phyloP scores from a whole-genome alignment of 257 asterid species.

The Capsicum baccatum region DNA sequence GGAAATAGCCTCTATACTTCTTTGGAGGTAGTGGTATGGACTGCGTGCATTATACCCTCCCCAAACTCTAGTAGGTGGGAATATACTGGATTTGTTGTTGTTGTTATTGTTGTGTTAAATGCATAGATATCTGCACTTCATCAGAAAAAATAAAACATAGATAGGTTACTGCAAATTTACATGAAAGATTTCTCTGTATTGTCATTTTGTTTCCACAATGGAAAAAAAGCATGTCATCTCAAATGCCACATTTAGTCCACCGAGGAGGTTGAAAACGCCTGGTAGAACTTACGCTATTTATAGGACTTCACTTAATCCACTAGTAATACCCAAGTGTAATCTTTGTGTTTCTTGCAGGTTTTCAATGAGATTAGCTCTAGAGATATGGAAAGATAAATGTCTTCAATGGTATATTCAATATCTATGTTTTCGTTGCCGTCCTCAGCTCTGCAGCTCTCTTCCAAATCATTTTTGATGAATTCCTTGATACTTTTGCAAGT shows the following conservation, averaged over 20 bases:
- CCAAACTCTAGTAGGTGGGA: too few species aligned
- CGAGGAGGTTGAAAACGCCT: background rate
- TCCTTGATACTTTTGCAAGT: constrained; percentile 82
- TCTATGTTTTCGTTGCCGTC: constrained; percentile 79
- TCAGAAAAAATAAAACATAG: background rate
- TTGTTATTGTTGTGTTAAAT: background rate
- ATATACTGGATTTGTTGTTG: too few species aligned
- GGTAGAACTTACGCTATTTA: background rate
- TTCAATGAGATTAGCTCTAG: constrained; percentile 96
- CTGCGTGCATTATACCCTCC: too few species aligned
- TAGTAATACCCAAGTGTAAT: constrained; percentile 2
- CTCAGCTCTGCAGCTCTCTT: constrained; percentile 71
- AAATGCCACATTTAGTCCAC: background rate
- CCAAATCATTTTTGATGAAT: constrained; percentile 78
- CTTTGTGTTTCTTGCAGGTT: constrained; percentile 52
- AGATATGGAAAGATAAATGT: constrained; percentile 92
- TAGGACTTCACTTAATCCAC: background rate
- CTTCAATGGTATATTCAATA: constrained; percentile 75
- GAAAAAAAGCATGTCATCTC: background rate
- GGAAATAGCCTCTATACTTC: too few species aligned
- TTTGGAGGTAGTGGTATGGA: too few species aligned
- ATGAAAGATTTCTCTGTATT: background rate
- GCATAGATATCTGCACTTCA: background rate
- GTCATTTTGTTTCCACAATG: constrained; percentile 2
- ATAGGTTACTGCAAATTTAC: background rate